Percentiles rank a stretch among this genome's conserved stretches.
phyloP scores from a whole-genome alignment of 2,329 filamentous ascomycete species.

The Bretziella fagacearum region DNA sequence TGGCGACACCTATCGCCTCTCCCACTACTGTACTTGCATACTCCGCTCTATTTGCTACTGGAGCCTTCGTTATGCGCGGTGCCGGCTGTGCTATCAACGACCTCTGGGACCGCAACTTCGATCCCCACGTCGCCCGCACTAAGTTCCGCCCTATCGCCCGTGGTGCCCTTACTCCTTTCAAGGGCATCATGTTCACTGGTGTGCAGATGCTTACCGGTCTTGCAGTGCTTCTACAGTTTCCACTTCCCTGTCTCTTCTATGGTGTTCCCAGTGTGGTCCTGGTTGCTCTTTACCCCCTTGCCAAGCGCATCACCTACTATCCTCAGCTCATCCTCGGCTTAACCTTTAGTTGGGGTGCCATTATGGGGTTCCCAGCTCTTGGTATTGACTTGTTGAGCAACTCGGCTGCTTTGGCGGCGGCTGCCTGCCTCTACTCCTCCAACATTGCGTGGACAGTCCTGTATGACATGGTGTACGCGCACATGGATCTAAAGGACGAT shows the following conservation, averaged over 20 bases:
- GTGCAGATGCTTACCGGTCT: slow-evolving; percentile 57
- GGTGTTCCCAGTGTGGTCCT: slow-evolving; percentile 58
- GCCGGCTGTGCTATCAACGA: slow-evolving; percentile 84
- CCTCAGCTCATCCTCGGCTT: slow-evolving; percentile 69
- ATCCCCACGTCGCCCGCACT: slow-evolving; percentile 62
- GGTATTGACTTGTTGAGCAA: slow-evolving; percentile 57
- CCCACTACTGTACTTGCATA: slow-evolving; percentile 47
- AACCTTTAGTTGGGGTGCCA: slow-evolving; percentile 77
- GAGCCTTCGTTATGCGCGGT: slow-evolving; percentile 70
- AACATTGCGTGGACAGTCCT: slow-evolving; percentile 76
- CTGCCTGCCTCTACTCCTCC: slow-evolving; percentile 54
- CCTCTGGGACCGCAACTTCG: slow-evolving; percentile 75
- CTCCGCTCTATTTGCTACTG: slow-evolving; percentile 52
- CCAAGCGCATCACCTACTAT: slow-evolving; percentile 76
- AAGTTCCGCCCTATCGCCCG: slow-evolving; percentile 66
- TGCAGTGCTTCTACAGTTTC: slow-evolving; percentile 59
- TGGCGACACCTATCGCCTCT: slow-evolving; percentile 43
- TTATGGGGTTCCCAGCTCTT: slow-evolving; percentile 74
- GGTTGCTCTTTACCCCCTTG: slow-evolving; percentile 62
- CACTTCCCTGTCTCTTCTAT: slow-evolving; percentile 56
- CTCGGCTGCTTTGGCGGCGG: slow-evolving; percentile 43
- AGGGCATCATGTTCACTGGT: slow-evolving; percentile 59
- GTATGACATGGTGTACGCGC: slow-evolving; percentile 87
- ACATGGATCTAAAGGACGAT: slow-evolving; percentile 81
- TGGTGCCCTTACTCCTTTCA: slow-evolving; percentile 53